phyloP scores from a whole-genome alignment of 108 stramenopile genomes.

The Mayamaea pseudoterrestris region DNA sequence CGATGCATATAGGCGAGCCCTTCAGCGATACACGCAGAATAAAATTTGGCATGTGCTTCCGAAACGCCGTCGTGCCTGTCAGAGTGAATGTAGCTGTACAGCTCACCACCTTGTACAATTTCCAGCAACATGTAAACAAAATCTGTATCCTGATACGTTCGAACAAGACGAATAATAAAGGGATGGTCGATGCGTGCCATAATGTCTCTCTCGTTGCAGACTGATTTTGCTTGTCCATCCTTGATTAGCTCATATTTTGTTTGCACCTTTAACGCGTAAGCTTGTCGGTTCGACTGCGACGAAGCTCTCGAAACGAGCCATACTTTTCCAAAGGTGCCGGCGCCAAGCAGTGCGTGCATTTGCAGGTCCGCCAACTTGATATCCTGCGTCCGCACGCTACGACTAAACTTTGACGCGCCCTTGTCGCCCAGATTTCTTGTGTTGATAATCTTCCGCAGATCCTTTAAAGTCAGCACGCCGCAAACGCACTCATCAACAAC shows the following conservation, averaged over 20 bases:
- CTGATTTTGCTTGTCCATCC: conserved; percentile 68
- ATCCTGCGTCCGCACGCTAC: not conserved
- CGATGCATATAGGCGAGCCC: conserved; percentile 72
- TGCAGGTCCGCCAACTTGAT: conserved; percentile 20
- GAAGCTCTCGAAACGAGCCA: conserved; percentile 55
- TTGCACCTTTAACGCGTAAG: conserved; percentile 85
- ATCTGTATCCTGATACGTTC: conserved; percentile 72
- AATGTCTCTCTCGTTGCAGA: conserved; percentile 66
- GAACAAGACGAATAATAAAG: conserved; percentile 81
- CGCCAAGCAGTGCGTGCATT: conserved; percentile 58
- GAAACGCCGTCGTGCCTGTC: conserved; percentile 24
- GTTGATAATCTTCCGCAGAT: conserved; percentile 51
- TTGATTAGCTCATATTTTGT: conserved; percentile 75
- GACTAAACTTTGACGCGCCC: too few relatives aligned
- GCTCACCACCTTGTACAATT: conserved; percentile 74
- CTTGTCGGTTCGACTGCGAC: conserved; percentile 6
- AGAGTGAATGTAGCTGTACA: conserved; percentile 52
- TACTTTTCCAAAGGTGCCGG: conserved; percentile 89
- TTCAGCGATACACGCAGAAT: conserved; percentile 48
- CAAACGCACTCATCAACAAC: conserved; percentile 46
- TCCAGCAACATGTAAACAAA: conserved; percentile 64
- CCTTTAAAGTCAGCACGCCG: conserved; percentile 46
- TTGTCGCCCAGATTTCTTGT: conserved; percentile 9
- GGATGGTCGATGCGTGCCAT: conserved; percentile 85
- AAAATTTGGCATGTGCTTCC: conserved; percentile 49